phyloP scores from a whole-genome alignment of 352 stramenopile species.

The Thalassiosira livingstoniorum region DNA sequence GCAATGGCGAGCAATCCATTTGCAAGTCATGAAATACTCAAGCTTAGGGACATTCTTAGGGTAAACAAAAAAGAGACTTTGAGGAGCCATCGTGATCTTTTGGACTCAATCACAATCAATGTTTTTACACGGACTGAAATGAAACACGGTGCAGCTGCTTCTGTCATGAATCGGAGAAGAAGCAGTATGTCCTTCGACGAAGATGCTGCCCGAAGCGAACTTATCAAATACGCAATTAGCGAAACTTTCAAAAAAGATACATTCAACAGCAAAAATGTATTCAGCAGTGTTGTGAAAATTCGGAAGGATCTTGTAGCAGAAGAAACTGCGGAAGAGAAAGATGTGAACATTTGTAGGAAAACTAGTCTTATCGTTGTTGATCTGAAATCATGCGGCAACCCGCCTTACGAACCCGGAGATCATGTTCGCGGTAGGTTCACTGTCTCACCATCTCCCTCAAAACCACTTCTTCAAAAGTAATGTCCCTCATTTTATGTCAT shows the following conservation, averaged over 20 bases:
- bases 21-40: conserved; percentile 14
- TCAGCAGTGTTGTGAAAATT: not conserved
- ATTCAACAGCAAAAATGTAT: not conserved
- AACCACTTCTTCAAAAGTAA: not conserved
- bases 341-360: not conserved
- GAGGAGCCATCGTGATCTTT: conserved; percentile 7
- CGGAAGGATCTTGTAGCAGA: not conserved
- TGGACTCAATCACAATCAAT: conserved; percentile 23
- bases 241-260: not conserved
- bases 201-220: not conserved
- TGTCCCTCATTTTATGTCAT: not conserved
- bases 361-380: conserved; percentile 11
- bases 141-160: conserved; percentile 28
- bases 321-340: not conserved
- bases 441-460: not conserved
- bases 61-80: conserved; percentile 22
- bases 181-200: not conserved
- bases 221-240: not conserved
- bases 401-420: not conserved
- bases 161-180: conserved; percentile 20
- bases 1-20: conserved; percentile 18
- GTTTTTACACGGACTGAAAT: conserved; percentile 43
- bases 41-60: conserved; percentile 24
- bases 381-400: conserved; percentile 32
- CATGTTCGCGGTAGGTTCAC: not conserved